A percentile compares a stretch with the other conserved stretches of the same genome.
Conservation (phyloP, 2,329 filamentous ascomycete genomes). For the Pseudogymnoascus sp. region DNA sequence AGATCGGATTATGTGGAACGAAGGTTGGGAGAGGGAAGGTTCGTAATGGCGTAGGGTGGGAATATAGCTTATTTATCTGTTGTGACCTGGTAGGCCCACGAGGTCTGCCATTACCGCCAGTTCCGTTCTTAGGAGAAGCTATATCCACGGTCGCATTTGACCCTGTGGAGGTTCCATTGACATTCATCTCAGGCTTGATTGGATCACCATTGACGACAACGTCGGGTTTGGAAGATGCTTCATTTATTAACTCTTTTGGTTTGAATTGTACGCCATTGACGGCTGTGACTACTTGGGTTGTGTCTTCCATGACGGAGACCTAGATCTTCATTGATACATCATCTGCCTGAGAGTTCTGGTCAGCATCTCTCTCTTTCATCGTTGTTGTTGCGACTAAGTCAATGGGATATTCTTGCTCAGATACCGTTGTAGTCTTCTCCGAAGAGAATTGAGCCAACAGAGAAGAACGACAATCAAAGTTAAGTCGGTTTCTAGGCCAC, state of each 20-base stretch:
- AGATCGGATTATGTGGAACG: conserved; percentile 87
- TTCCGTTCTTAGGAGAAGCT: neutral
- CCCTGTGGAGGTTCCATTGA: neutral
- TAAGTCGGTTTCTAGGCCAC: conserved; percentile 46
- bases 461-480: conserved; percentile 49
- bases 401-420: conserved; percentile 52
- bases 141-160: neutral
- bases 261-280: conserved; percentile 9
- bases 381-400: neutral
- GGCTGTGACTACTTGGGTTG: conserved; percentile 10
- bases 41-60: conserved; percentile 69
- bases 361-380: conserved; percentile 20
- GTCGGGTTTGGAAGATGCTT: conserved; percentile 6
- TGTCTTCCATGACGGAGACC: conserved; percentile 12
- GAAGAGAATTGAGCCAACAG: conserved; percentile 57
- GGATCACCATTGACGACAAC: conserved; percentile 3
- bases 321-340: neutral
- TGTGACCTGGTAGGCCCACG: conserved; percentile 29
- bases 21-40: conserved; percentile 80
- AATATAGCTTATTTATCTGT: conserved; percentile 66
- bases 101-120: conserved; percentile 11
- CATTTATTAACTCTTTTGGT: conserved; percentile 7
- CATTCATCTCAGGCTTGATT: conserved; percentile 2
- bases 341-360: conserved; percentile 10
- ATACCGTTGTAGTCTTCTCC: conserved; percentile 91